These are phyloP conservation scores for Colletotrichum sp. DNA, from an alignment of 2,329 filamentous ascomycete species.

Conservation along the genomic window DNA sequence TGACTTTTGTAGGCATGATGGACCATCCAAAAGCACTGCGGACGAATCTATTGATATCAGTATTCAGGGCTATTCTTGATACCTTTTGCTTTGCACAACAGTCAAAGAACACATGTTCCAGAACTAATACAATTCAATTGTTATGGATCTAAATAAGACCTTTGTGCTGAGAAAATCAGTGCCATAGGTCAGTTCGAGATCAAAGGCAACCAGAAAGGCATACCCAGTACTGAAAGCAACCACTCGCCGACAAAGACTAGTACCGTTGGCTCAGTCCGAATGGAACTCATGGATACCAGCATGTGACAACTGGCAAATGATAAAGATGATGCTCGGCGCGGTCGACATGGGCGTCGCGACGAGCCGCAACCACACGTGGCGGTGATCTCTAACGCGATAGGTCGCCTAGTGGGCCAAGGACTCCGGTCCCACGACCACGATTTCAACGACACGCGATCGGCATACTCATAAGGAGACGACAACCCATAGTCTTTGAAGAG, in stretches of 20 bases:
- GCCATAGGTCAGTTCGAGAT: background rate
- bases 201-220: background rate
- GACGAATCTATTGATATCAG: background rate
- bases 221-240: background rate
- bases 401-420: background rate
- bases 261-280: background rate
- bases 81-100: background rate
- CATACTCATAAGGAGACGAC: background rate
- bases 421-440: background rate
- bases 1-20: background rate
- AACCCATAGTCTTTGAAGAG: background rate
- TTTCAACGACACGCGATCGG: background rate
- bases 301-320: background rate
- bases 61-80: accelerated
- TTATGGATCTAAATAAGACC: accelerated
- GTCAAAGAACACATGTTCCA: accelerated
- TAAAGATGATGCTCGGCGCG: background rate
- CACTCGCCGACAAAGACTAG: accelerated
- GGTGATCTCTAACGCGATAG: background rate
- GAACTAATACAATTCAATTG: accelerated
- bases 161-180: no score
- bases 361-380: background rate
- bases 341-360: background rate
- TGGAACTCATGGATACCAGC: background rate
- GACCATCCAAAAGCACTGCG: accelerated